Evolutionary conservation across 306 rosid species (phyloP).

Genomic region (Quercus variabilis): DNA sequence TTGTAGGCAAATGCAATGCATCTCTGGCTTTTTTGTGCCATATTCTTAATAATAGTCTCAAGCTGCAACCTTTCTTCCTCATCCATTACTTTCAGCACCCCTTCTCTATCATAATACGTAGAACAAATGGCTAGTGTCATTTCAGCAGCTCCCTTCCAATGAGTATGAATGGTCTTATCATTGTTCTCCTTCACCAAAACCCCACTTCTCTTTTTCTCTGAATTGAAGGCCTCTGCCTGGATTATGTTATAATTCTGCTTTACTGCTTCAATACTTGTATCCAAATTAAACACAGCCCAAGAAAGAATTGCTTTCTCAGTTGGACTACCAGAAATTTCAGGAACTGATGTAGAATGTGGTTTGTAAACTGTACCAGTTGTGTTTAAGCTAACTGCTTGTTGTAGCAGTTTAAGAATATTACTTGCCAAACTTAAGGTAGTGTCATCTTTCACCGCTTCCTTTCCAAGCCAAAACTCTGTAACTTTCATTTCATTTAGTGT

Average conservation of each 20-base stretch:
- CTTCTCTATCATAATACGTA: conserved; percentile 7
- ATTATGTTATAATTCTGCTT: conserved; percentile 17
- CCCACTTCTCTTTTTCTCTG: conserved; percentile 28
- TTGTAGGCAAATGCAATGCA: conserved; percentile 28
- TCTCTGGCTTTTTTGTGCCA: conserved; percentile 27
- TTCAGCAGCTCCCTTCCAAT: conserved; percentile 32
- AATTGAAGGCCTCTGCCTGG: conserved; percentile 21
- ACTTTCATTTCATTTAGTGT: conserved; percentile 29
- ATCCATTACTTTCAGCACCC: conserved; percentile 14
- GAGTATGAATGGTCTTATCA: conserved; percentile 1
- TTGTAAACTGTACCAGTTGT: conserved; percentile 20
- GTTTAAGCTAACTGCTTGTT: conserved; percentile 23
- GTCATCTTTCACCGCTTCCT: background rate
- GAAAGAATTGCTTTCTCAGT: conserved; percentile 24
- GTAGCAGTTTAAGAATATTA: background rate
- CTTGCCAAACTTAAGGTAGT: background rate
- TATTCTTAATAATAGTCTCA: conserved; percentile 5
- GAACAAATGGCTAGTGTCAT: conserved; percentile 20
- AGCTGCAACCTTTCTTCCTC: background rate
- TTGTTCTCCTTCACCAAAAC: conserved; percentile 3
- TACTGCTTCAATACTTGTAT: conserved; percentile 11
- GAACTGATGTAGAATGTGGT: conserved; percentile 1
- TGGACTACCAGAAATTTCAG: conserved; percentile 26
- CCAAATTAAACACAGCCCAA: conserved; percentile 13
- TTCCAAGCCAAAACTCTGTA: conserved; percentile 23